Conservation (phyloP, 2,329 filamentous ascomycete species). For the Westerdykella aurantiaca region DNA sequence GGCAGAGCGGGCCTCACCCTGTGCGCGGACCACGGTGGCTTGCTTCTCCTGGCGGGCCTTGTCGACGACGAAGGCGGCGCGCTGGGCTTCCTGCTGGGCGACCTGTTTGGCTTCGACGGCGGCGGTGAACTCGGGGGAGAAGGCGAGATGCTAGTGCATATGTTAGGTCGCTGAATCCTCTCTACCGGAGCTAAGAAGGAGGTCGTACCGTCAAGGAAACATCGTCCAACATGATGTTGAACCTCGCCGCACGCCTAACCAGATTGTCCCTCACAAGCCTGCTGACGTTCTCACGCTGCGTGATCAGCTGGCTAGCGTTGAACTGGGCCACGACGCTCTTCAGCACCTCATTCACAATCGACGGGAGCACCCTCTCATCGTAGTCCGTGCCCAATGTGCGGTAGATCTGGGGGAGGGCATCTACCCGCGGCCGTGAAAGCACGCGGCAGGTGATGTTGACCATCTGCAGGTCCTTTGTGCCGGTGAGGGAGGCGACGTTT, state of each 20-base stretch:
- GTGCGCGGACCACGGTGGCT: slow-evolving; percentile 94
- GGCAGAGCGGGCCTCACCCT: slow-evolving; percentile 97
- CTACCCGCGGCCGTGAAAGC: slow-evolving; percentile 80
- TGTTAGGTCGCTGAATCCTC: slow-evolving; percentile 14
- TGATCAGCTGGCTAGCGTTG: slow-evolving; percentile 97
- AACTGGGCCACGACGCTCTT: slow-evolving; percentile 99
- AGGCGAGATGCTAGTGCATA: slow-evolving; percentile 54
- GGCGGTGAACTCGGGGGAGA: slow-evolving; percentile 64
- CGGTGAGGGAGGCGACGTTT: slow-evolving; percentile 93
- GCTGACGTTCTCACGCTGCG: slow-evolving; percentile 95
- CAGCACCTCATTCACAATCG: slow-evolving; percentile 98
- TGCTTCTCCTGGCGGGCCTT: slow-evolving; percentile 99
- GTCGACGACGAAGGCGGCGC: slow-evolving; percentile 95
- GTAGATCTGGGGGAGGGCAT: slow-evolving; percentile 93
- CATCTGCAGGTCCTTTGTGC: slow-evolving; percentile 99
- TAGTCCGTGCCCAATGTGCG: slow-evolving; percentile 92
- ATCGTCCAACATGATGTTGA: slow-evolving; percentile 97
- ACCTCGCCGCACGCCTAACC: slow-evolving; percentile 80
- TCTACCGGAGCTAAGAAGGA: neutral
- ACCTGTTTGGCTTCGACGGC: slow-evolving; percentile 66
- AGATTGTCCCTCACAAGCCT: slow-evolving; percentile 88
- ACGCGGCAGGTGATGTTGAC: slow-evolving; percentile 99
- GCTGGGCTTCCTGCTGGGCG: slow-evolving; percentile 85
- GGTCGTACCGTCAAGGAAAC: slow-evolving; percentile 82
- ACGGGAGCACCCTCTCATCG: slow-evolving; percentile 94